Conservation (phyloP, 2,329 filamentous ascomycete genomes). For the Scytalidium lignicola region DNA sequence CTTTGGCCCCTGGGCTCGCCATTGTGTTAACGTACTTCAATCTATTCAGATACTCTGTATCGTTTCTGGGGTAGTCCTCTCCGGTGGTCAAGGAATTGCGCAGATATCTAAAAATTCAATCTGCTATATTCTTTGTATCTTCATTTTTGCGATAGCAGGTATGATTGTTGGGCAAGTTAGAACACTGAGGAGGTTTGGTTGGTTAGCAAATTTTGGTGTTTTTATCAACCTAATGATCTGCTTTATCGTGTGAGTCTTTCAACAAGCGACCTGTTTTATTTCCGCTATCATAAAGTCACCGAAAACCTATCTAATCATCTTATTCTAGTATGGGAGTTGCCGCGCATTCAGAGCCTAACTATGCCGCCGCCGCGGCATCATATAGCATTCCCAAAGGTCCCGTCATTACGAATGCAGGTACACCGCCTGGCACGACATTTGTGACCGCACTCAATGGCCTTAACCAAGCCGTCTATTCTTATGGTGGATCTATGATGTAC, state of each 20-base stretch:
- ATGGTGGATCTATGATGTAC: conserved; percentile 52
- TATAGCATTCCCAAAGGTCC: not conserved
- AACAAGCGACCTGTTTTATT: no score
- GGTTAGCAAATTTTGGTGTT: conserved; percentile 48
- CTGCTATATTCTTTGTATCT: conserved; percentile 47
- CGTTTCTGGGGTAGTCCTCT: conserved; percentile 46
- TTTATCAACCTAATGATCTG: conserved; percentile 50
- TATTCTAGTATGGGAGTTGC: conserved; percentile 45
- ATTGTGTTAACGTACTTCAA: conserved; percentile 6
- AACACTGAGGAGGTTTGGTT: conserved; percentile 46
- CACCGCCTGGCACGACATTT: conserved; percentile 36
- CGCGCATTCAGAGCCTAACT: conserved; percentile 43
- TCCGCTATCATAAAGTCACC: no score
- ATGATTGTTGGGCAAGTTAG: conserved; percentile 50
- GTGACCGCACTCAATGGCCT: conserved; percentile 36
- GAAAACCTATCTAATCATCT: no score
- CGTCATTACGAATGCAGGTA: conserved; percentile 31
- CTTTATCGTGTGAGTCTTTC: conserved; percentile 38
- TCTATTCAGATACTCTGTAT: conserved; percentile 20
- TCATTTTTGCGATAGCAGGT: conserved; percentile 43
- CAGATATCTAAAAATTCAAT: conserved; percentile 39
- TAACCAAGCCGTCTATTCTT: conserved; percentile 49
- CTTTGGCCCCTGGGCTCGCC: conserved; percentile 29
- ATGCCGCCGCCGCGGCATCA: conserved; percentile 24
- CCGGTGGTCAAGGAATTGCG: conserved; percentile 46